These are phyloP conservation scores for Phytopythium helicoides DNA, from an alignment of 352 stramenopile genomes.

Conservation along the genomic window DNA sequence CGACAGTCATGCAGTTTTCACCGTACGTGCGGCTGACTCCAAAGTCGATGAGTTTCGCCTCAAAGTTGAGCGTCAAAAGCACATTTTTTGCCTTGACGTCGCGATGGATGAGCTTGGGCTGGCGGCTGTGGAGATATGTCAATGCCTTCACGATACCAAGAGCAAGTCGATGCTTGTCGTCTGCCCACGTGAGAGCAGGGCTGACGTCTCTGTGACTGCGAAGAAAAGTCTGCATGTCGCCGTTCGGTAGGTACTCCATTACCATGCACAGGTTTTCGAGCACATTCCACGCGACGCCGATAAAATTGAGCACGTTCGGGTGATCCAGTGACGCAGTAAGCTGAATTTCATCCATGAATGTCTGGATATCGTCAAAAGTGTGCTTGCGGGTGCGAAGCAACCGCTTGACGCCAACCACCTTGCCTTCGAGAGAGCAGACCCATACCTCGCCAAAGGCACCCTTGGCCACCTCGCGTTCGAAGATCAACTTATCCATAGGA, in stretches of 20 bases:
- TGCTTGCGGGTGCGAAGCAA: constrained; percentile 33
- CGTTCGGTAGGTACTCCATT: constrained; percentile 46
- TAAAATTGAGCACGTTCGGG: constrained; percentile 41
- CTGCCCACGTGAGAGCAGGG: constrained; percentile 23
- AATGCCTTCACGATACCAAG: constrained; percentile 32
- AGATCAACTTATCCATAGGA: constrained; percentile 36
- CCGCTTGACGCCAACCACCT: constrained; percentile 48
- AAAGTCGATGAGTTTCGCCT: constrained; percentile 46
- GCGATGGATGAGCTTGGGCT: constrained; percentile 56
- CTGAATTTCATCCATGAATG: constrained; percentile 52
- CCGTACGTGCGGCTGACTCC: constrained; percentile 21
- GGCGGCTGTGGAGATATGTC: constrained; percentile 31
- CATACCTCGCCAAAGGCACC: constrained; percentile 62
- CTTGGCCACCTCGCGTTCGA: constrained; percentile 31
- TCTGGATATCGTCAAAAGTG: constrained; percentile 36
- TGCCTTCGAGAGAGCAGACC: constrained; percentile 33
- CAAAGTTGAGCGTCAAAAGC: constrained; percentile 42
- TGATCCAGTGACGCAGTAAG: constrained; percentile 42
- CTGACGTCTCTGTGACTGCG: constrained; percentile 14
- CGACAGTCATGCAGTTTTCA: constrained; percentile 26
- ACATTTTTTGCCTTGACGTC: constrained; percentile 83
- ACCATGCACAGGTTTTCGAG: constrained; percentile 51
- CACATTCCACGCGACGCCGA: constrained; percentile 46
- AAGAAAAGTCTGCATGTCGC: constrained; percentile 46
- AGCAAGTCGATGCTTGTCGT: constrained; percentile 38